Conservation (phyloP, 2,329 filamentous ascomycete species). For the Cladosporium sp. region DNA sequence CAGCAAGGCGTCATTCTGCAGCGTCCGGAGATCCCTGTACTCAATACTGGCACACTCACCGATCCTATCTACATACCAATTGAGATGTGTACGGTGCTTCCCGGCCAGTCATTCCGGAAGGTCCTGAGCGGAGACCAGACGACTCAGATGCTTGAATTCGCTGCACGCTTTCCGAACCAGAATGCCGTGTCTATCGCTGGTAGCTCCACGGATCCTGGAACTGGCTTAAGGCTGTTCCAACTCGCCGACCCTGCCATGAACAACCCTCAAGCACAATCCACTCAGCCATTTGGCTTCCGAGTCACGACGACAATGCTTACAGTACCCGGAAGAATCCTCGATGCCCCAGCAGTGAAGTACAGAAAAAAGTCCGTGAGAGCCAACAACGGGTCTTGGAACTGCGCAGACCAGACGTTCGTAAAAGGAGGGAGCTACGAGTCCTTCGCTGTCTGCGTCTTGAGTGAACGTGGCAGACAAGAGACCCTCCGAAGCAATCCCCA, state of each 20-base stretch:
- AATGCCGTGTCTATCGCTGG: slow-evolving; percentile 61
- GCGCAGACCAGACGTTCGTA: slow-evolving; percentile 46
- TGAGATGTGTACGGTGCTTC: slow-evolving; percentile 57
- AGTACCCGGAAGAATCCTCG: slow-evolving; percentile 64
- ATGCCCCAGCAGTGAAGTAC: slow-evolving; percentile 57
- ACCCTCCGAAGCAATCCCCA: neutral
- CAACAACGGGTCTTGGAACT: slow-evolving; percentile 28
- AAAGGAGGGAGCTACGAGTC: slow-evolving; percentile 48
- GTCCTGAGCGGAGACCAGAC: slow-evolving; percentile 59
- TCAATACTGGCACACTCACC: slow-evolving; percentile 57
- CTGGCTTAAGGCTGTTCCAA: slow-evolving; percentile 53
- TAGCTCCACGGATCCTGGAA: slow-evolving; percentile 29
- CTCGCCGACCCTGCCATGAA: slow-evolving; percentile 31
- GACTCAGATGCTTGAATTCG: slow-evolving; percentile 63
- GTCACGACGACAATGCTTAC: slow-evolving; percentile 60
- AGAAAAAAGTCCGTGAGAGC: slow-evolving; percentile 15
- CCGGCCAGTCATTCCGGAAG: slow-evolving; percentile 57
- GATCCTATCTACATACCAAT: slow-evolving; percentile 60
- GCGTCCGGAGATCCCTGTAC: slow-evolving; percentile 45
- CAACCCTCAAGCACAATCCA: slow-evolving; percentile 17
- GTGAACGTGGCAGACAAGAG: slow-evolving; percentile 27
- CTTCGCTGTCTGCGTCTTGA: slow-evolving; percentile 22
- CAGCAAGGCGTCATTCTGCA: slow-evolving; percentile 36
- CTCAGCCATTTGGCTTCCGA: slow-evolving; percentile 54
- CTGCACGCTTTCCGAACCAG: slow-evolving; percentile 58